A percentile compares a stretch with the other conserved stretches of the same genome.
Conservation (phyloP, 1,284 basidiomycete genomes). For the Athelia psychrophila region DNA sequence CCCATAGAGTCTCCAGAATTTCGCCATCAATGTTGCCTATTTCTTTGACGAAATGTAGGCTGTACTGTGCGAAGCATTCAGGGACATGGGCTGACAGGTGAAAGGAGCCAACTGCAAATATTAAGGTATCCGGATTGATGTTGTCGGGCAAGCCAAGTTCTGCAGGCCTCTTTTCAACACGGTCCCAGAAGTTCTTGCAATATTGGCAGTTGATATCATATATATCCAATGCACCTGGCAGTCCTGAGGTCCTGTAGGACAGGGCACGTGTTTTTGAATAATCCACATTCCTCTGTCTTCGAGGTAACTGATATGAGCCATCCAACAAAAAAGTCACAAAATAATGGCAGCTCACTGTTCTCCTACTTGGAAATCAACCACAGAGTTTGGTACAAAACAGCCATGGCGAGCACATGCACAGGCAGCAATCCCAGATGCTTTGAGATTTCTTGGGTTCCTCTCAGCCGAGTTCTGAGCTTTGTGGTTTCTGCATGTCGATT, state of each 20-base stretch:
- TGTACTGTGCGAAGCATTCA: conserved; percentile 7
- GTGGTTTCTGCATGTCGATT: conserved; percentile 11
- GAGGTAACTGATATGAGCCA: no score
- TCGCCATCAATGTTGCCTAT: conserved; percentile 10
- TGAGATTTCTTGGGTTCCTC: conserved; percentile 2
- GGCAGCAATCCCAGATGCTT: conserved; percentile 12
- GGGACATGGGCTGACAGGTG: conserved; percentile 10
- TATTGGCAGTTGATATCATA: conserved; percentile 16
- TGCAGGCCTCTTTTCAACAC: neutral
- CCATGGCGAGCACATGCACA: conserved; percentile 15
- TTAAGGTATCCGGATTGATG: conserved; percentile 9
- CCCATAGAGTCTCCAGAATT: conserved; percentile 15
- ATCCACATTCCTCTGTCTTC: conserved; percentile 15
- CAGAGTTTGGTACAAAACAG: conserved; percentile 13
- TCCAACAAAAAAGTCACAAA: neutral
- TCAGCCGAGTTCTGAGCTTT: conserved; percentile 8
- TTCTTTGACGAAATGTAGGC: conserved; percentile 10
- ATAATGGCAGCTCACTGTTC: conserved; percentile 10
- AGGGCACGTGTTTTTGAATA: conserved; percentile 11
- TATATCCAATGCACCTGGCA: conserved; percentile 6
- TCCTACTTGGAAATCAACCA: conserved; percentile 17
- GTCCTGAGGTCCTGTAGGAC: conserved; percentile 3
- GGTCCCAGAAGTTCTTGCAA: conserved; percentile 5
- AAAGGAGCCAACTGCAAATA: conserved; percentile 10
- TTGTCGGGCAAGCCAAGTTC: conserved; percentile 3